These are phyloP conservation scores for Elsinoe arachidis DNA, from an alignment of 2,329 filamentous ascomycete genomes.

Conservation along the genomic window DNA sequence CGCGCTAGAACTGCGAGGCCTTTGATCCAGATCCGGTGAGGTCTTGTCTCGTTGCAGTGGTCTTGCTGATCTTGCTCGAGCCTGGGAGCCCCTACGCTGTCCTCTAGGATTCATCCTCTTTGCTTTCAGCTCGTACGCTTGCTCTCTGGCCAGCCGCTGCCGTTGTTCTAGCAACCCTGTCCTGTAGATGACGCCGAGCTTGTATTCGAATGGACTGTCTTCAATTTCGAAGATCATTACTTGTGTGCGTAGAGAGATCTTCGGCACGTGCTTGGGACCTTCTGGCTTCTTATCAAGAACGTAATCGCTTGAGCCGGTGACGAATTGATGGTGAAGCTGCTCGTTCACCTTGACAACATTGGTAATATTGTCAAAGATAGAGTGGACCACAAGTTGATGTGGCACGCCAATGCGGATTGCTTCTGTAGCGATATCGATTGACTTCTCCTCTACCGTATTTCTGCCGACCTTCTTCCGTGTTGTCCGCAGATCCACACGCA, in stretches of 20 bases:
- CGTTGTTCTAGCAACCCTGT: slow-evolving; percentile 81
- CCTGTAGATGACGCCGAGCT: slow-evolving; percentile 87
- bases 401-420: slow-evolving; percentile 82
- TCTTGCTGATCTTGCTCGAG: slow-evolving; percentile 43
- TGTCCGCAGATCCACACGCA: slow-evolving; percentile 72
- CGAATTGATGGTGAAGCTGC: slow-evolving; percentile 89
- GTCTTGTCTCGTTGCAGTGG: slow-evolving; percentile 20
- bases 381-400: slow-evolving; percentile 81
- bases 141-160: slow-evolving; percentile 80
- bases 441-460: slow-evolving; percentile 60
- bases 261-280: slow-evolving; percentile 76
- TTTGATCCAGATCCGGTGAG: slow-evolving; percentile 3
- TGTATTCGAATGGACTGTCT: slow-evolving; percentile 96
- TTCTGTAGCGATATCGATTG: slow-evolving; percentile 75
- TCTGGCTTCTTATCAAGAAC: slow-evolving; percentile 79
- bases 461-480: slow-evolving; percentile 55
- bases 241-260: slow-evolving; percentile 71
- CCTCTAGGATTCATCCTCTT: slow-evolving; percentile 67
- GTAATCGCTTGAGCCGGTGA: slow-evolving; percentile 79
- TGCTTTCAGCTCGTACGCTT: slow-evolving; percentile 79
- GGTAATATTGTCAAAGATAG: slow-evolving; percentile 85
- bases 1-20: slow-evolving; percentile 31
- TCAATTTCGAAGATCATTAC: slow-evolving; percentile 86
- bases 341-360: slow-evolving; percentile 80
- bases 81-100: slow-evolving; percentile 39